Conservation (phyloP, 2,329 filamentous ascomycete species). For the Thelonectria blattea region DNA sequence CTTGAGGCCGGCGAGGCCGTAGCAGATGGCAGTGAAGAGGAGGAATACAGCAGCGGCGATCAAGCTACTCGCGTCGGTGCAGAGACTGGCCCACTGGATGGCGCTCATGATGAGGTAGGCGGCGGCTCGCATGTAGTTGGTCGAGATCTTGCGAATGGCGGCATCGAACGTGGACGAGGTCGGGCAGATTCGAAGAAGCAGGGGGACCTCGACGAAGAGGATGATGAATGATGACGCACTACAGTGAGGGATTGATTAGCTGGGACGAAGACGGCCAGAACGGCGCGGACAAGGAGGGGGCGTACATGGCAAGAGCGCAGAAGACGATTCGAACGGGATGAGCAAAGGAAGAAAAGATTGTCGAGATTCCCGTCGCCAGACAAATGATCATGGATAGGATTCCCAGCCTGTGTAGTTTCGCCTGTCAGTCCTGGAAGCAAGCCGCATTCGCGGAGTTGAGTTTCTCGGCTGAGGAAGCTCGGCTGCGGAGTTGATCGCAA, state of each 20-base stretch:
- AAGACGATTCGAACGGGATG: conserved; percentile 57
- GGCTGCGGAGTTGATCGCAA: conserved; percentile 20
- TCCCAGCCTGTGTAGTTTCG: conserved; percentile 60
- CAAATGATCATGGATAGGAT: conserved; percentile 74
- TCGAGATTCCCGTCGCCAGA: conserved; percentile 71
- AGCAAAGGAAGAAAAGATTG: conserved; percentile 61
- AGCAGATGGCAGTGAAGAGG: conserved; percentile 78
- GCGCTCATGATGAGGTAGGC: conserved; percentile 83
- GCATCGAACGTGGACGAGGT: conserved; percentile 88
- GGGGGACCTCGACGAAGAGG: conserved; percentile 87
- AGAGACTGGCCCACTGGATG: conserved; percentile 83
- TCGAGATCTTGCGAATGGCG: conserved; percentile 89
- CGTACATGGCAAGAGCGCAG: conserved; percentile 61
- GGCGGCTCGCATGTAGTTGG: conserved; percentile 94
- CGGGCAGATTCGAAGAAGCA: conserved; percentile 96
- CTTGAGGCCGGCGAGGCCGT: conserved; percentile 78
- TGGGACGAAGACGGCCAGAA: conserved; percentile 37
- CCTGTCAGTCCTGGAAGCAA: conserved; percentile 20
- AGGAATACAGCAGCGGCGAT: conserved; percentile 88
- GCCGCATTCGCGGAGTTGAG: conserved; percentile 6
- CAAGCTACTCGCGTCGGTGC: conserved; percentile 69
- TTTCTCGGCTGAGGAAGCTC: conserved; percentile 12
- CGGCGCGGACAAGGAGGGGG: conserved; percentile 19
- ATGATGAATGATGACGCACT: conserved; percentile 76
- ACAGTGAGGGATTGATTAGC: conserved; percentile 12